Evolutionary conservation across 208 protist genomes (phyloP), one percentile per base, ranked within the genome.

Genomic region (Leishmania braziliensis): DNA sequence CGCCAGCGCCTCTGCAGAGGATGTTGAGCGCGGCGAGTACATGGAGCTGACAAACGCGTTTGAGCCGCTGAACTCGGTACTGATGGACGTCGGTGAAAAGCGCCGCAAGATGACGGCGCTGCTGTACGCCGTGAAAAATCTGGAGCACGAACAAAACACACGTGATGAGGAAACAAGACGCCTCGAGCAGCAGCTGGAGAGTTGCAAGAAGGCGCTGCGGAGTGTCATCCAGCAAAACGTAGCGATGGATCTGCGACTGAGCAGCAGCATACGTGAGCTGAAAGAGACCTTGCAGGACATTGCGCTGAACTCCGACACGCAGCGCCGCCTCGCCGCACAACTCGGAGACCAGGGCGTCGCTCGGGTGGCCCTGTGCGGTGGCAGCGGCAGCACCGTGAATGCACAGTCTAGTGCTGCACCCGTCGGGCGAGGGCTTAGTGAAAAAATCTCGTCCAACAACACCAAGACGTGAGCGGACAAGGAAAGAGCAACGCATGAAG

Each of bases 261-360:
- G 80, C 43, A 83, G 72, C 54, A 77, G 82, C 56, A 95, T 97
- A 58, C 72, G 69, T 51, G 90, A 94, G 29, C 53, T 93, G 23
- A 79, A 91, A 43, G 89, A 91, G 43, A 91, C 87, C n/a, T 79
- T 95, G 50, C 85, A 85, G 29, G 92, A 97, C 8, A 86, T 97
- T 50, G 78, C 86, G n/a, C 75, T 90, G 36, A 97, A 95, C 74
- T 18, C 91, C 3, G 56, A 81, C 16, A 89, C 90, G 73, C 86
- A 88, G 53, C 78, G 78, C 33, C 84, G 85, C 14, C 66, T 96
- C 43, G 63, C 79, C 51, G 66, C 70, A 29, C 68, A 76, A 78
- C 75, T 96, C 43, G 91, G 86, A 0, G 80, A 81, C 6, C 82
- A 88, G 26, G 50, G 53, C 1, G 87, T 74, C 12, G 66, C 87